Percentiles rank a stretch among this genome's conserved stretches.
Evolutionary conservation across 2,329 filamentous ascomycete species (phyloP).

Genomic region (Diaporthe humulicola): DNA sequence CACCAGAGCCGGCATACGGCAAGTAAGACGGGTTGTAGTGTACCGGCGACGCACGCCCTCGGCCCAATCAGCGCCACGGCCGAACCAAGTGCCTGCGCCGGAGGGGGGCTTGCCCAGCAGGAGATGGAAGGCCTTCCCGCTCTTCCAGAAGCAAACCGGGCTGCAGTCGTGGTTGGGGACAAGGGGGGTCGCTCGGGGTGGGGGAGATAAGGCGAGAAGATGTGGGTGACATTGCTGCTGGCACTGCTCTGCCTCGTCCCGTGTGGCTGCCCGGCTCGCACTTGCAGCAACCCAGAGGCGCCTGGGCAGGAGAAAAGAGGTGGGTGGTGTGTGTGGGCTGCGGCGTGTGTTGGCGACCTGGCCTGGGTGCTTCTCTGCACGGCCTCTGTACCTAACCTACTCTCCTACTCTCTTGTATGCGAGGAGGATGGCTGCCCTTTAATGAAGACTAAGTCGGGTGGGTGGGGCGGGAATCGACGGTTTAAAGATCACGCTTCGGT

Average conservation of each 20-base stretch:
- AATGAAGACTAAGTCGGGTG: conserved; percentile 18
- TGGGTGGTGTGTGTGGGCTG: neutral
- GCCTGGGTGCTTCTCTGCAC: neutral
- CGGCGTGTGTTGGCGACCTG: neutral
- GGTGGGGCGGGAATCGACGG: conserved; percentile 34
- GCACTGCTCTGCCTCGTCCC: conserved; percentile 1
- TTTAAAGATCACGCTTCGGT: conserved; percentile 8
- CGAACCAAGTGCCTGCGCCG: conserved; percentile 14
- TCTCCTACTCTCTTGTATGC: neutral
- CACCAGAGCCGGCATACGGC: conserved; percentile 28
- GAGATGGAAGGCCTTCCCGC: conserved; percentile 27
- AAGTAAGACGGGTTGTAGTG: conserved; percentile 5
- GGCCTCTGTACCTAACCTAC: too few species aligned
- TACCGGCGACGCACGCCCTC: neutral
- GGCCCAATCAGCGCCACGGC: neutral
- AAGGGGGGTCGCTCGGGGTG: neutral
- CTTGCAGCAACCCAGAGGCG: neutral
- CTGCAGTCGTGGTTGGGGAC: conserved; percentile 3
- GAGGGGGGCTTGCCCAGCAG: conserved; percentile 14
- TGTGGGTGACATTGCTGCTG: conserved; percentile 29
- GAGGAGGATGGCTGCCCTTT: conserved; percentile 23
- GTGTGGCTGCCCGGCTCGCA: conserved; percentile 15
- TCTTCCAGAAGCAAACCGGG: conserved; percentile 30
- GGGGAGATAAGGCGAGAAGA: conserved; percentile 18
- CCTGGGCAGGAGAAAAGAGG: neutral